Evolutionary conservation across 345 rosid species (phyloP), one percentile per base, ranked within the genome.

Genomic region (Eucalyptus marginata): DNA sequence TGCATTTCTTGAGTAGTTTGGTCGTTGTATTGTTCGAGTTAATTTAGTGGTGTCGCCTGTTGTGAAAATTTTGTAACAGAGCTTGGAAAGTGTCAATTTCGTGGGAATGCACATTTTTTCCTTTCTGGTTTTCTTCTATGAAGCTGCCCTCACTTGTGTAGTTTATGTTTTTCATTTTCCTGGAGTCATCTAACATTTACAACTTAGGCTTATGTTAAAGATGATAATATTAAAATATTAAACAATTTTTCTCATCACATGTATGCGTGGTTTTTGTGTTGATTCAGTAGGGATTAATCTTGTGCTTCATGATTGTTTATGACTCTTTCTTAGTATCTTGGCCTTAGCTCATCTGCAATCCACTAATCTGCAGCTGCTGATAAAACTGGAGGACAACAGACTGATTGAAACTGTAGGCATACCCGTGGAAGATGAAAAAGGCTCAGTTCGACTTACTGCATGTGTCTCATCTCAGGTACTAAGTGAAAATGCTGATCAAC

Each of bases 381-480:
- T 97, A 88, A 96, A 95, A 93, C 92, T 97, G 93, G 96, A 96
- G 88, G 99, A 98, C 90, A 94, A 94, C 91, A 92, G 97, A 87
- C 92, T 98, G 92, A 93, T 98, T n/a, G 99, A 98, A 95, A 96
- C 99, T 86, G 99, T 97, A 49, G 99, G 99, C 54, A 98, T 98
- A 91, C 99, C 99, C 3, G 96, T 96, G 86, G 93, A 92, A 92
- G 97, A 94, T 81, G 95, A 95, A 84, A 97, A 96, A 89, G 99
- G 98, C 87, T 94, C 93, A 7, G 91, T 94, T 87, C 96, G 97
- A n/a, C 98, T 98, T 87, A 97, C 99, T 88, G 99, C 99, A 4
- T 98, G 99, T 58, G 95, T 98, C 88, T 98, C 99, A 44, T 98
- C 99, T 25, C 99, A 98, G 98, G 99, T 96, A 89, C 83, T 86